Evolutionary conservation across 2,329 filamentous ascomycete species (phyloP).

Genomic region (Verticillium nonalfalfae): DNA sequence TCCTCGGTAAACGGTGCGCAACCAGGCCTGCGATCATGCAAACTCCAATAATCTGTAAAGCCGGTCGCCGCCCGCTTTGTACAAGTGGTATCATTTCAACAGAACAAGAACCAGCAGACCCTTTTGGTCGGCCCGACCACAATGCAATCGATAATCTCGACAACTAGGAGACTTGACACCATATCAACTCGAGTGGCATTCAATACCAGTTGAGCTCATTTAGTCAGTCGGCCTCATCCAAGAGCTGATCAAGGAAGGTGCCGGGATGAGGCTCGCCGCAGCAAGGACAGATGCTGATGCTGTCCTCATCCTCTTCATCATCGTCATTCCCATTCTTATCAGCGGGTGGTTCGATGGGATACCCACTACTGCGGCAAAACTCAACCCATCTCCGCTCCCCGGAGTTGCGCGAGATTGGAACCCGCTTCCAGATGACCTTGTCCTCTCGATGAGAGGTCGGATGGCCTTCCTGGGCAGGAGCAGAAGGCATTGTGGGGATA

Average conservation of each 20-base stretch:
- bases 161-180: neutral
- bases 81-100: neutral
- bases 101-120: neutral
- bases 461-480: slow-evolving; percentile 33
- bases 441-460: slow-evolving; percentile 20
- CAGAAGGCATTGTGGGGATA: slow-evolving; percentile 27
- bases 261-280: slow-evolving; percentile 31
- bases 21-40: neutral
- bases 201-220: neutral
- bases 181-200: neutral
- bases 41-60: neutral
- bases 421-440: slow-evolving; percentile 43
- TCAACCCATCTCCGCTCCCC: slow-evolving; percentile 39
- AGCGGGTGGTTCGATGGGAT: slow-evolving; percentile 12
- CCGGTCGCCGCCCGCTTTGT: neutral
- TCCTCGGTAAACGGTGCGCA: neutral
- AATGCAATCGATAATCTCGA: too few relatives aligned
- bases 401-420: slow-evolving; percentile 33
- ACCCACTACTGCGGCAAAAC: slow-evolving; percentile 34
- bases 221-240: slow-evolving; percentile 1
- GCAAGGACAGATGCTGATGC: slow-evolving; percentile 26
- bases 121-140: too few relatives aligned
- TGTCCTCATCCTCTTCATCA: slow-evolving; percentile 24
- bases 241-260: slow-evolving; percentile 8
- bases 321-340: slow-evolving; percentile 16